Percentiles rank a stretch among this genome's conserved stretches.
phyloP scores from a whole-genome alignment of 2,329 filamentous ascomycete species.

The Basipetospora chlamydospora region DNA sequence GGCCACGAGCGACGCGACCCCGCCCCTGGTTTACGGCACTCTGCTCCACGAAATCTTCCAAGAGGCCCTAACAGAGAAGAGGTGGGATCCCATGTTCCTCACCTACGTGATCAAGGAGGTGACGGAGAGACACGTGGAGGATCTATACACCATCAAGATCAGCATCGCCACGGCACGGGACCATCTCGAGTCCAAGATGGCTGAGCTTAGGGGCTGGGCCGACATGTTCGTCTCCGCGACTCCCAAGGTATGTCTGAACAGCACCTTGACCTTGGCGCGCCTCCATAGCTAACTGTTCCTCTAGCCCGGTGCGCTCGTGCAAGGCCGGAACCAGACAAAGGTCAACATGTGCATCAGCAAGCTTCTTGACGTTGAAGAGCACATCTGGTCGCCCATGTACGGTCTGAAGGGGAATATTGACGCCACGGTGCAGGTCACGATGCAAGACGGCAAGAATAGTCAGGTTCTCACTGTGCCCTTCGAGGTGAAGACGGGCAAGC shows the following conservation, averaged over 20 bases:
- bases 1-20: conserved; percentile 64
- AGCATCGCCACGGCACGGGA: conserved; percentile 58
- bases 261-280: conserved; percentile 4
- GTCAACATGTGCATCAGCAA: conserved; percentile 80
- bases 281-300: conserved; percentile 16
- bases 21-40: conserved; percentile 79
- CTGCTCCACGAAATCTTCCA: conserved; percentile 95
- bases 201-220: conserved; percentile 72
- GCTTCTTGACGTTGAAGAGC: conserved; percentile 89
- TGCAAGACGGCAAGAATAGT: conserved; percentile 52
- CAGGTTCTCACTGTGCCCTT: conserved; percentile 76
- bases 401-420: conserved; percentile 96
- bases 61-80: conserved; percentile 68
- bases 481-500: conserved; percentile 88
- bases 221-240: conserved; percentile 58
- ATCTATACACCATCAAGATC: conserved; percentile 76
- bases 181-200: conserved; percentile 71
- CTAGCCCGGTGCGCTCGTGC: conserved; percentile 55
- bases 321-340: conserved; percentile 63
- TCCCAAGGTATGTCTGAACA: conserved; percentile 42
- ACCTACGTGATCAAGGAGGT: conserved; percentile 50
- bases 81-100: conserved; percentile 62
- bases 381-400: conserved; percentile 96
- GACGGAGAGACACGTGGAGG: conserved; percentile 68
- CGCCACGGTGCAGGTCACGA: conserved; percentile 79